Evolutionary conservation across 108 stramenopile genomes (phyloP), one percentile per base, ranked within the genome.

Genomic region (Nitzschia inconspicua): DNA sequence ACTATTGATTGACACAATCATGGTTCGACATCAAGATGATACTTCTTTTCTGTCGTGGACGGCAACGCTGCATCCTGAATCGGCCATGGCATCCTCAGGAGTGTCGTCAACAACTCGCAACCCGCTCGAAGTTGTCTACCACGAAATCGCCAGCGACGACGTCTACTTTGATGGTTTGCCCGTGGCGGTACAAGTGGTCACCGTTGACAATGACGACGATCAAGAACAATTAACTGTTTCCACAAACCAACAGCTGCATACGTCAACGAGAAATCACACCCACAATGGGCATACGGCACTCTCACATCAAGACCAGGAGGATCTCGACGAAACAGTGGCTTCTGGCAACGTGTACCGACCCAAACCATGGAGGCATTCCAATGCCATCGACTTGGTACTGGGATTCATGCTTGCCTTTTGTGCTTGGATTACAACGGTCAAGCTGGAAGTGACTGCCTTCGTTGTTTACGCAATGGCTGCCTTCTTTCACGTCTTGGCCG

Each of bases 301-400:
- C 14, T n/a, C 11, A 2, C 25, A 14, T 22, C 41, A 44, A 8
- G 11, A 4, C 13, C 9, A 43, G 4, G 23, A 9, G 24, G 4
- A 28, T n/a, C 41, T 30, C 13, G 30, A 28, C 6, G 25, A 58
- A 10, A 2, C 40, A 26, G 8, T 8, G 5, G 18, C 40, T 26
- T 26, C 34, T 9, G 27, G 25, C n/a, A 25, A 25, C 30, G 5
- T 50, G 5, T 20, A 19, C 34, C 34, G 20, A 44, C 42, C 57
- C 14, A 36, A 58, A 9, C 57, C 57, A 4, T 58, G 57, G 57
- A 41, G 30, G 42, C 57, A 58, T 20, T 58, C 57, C 8, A 58
- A 58, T 27, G 11, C 44, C 23, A 37, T 58, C 18, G 57, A 58
- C 22, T 44, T 58, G 25, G 29, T 58, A 8, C 13, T 58, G 22